phyloP scores from a whole-genome alignment of 163 green algal species.

The Volvox carteri region DNA sequence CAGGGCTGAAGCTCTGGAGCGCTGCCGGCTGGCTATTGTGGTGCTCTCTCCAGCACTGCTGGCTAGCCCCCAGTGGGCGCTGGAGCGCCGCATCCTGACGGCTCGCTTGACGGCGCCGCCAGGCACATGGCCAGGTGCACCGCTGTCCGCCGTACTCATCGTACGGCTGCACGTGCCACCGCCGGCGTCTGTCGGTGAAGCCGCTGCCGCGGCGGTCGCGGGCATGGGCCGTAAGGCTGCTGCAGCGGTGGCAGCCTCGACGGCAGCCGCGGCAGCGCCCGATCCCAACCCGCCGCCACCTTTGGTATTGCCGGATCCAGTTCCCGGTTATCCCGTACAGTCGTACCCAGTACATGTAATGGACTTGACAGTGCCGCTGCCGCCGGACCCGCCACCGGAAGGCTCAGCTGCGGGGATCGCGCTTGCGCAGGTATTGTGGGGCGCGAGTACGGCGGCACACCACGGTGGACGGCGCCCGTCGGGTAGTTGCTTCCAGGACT shows the following conservation, averaged over 20 bases:
- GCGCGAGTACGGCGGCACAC: too few relatives aligned
- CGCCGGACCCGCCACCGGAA: background rate
- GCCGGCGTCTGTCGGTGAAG: background rate
- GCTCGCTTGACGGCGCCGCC: constrained; percentile 38
- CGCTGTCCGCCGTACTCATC: constrained; percentile 25
- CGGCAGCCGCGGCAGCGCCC: background rate
- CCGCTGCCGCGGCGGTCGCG: background rate
- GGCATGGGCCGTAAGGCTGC: constrained; percentile 41
- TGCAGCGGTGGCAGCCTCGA: constrained; percentile 6
- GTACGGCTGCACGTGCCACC: constrained; percentile 51
- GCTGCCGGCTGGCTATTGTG: constrained; percentile 41
- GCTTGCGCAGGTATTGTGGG: constrained; percentile 7
- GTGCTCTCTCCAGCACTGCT: constrained; percentile 39
- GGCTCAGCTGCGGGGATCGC: constrained; percentile 4
- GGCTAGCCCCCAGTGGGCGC: constrained; percentile 8
- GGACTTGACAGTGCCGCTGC: constrained; percentile 29
- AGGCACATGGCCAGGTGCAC: constrained; percentile 41
- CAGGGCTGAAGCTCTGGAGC: constrained; percentile 52
- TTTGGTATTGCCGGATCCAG: constrained; percentile 6
- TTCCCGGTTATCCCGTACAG: constrained; percentile 43
- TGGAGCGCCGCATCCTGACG: constrained; percentile 26
- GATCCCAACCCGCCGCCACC: background rate
- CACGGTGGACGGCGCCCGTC: too few relatives aligned
- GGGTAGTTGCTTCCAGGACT: too few relatives aligned
- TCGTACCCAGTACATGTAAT: constrained; percentile 4